Percentiles rank a stretch among this genome's conserved stretches.
Evolutionary conservation across 2,329 filamentous ascomycete genomes (phyloP).

Genomic region (Exserohilum turcica): DNA sequence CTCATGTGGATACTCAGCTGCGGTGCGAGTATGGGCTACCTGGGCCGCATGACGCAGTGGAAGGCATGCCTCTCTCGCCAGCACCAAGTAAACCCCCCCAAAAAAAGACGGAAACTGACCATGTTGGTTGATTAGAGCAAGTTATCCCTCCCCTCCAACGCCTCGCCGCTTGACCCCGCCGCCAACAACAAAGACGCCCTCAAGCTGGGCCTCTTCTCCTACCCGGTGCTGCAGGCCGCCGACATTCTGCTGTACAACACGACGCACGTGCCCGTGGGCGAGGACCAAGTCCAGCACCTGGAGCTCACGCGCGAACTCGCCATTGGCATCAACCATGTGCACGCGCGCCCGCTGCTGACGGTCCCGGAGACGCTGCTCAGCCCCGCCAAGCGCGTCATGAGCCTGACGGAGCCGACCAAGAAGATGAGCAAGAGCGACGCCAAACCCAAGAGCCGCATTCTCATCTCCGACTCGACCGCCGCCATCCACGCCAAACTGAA

Average conservation of each 20-base stretch:
- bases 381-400: constrained; percentile 88
- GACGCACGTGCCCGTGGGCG: constrained; percentile 95
- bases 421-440: constrained; percentile 96
- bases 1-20: constrained; percentile 98
- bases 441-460: constrained; percentile 74
- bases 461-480: constrained; percentile 73
- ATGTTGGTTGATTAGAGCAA: constrained; percentile 66
- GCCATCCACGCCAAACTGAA: constrained; percentile 73
- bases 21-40: constrained; percentile 86
- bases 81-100: not conserved
- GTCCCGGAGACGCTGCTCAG: constrained; percentile 39
- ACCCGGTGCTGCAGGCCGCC: constrained; percentile 92
- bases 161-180: constrained; percentile 59
- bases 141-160: constrained; percentile 65
- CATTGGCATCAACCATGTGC: constrained; percentile 83
- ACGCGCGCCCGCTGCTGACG: constrained; percentile 53
- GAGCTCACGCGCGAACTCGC: constrained; percentile 90
- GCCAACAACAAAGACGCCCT: constrained; percentile 61
- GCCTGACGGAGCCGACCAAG: constrained; percentile 72
- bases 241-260: constrained; percentile 86
- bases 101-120: not conserved
- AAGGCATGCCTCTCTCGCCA: constrained; percentile 65
- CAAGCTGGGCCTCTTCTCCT: constrained; percentile 91
- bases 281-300: constrained; percentile 91
- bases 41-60: constrained; percentile 99